phyloP scores from a whole-genome alignment of 805 yeast species.

The Candida ortonii region DNA sequence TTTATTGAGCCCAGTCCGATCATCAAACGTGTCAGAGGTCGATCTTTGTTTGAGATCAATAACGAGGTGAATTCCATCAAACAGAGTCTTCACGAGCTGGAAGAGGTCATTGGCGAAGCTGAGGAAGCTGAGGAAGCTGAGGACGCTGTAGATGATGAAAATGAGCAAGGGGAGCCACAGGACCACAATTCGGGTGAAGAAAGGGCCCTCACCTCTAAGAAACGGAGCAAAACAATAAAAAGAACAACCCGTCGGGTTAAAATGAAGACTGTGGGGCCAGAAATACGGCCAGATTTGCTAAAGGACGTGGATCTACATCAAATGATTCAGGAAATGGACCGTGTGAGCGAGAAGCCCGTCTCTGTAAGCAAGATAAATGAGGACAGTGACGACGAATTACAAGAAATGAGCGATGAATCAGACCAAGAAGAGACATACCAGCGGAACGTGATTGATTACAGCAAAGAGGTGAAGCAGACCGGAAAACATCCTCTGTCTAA shows the following conservation, averaged over 20 bases:
- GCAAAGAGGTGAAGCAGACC: constrained; percentile 20
- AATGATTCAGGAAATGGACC: constrained; percentile 34
- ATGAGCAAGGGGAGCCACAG: constrained; percentile 14
- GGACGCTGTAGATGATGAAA: constrained; percentile 20
- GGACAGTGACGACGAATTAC: constrained; percentile 1
- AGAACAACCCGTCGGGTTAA: constrained; percentile 51
- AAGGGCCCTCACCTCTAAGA: constrained; percentile 10
- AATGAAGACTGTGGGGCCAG: constrained; percentile 38
- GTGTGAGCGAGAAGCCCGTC: constrained; percentile 13
- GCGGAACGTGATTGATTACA: constrained; percentile 16
- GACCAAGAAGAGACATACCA: constrained; percentile 22
- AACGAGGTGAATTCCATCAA: constrained; percentile 42
- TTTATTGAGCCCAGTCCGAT: constrained; percentile 33
- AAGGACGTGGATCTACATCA: constrained; percentile 41
- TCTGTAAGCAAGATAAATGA: background rate
- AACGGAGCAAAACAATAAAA: constrained; percentile 35
- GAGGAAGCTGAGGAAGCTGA: constrained; percentile 14
- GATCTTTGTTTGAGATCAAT: constrained; percentile 44
- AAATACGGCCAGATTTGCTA: constrained; percentile 30
- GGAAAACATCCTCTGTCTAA: constrained; percentile 31
- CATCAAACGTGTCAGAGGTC: constrained; percentile 22
- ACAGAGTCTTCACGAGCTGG: constrained; percentile 20
- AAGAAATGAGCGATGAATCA: constrained; percentile 6
- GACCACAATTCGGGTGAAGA: constrained; percentile 3
- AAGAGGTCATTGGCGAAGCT: constrained; percentile 18